These are phyloP conservation scores for Exidia glandulosa DNA, from an alignment of 768 basidiomycete species.

Conservation along the genomic window DNA sequence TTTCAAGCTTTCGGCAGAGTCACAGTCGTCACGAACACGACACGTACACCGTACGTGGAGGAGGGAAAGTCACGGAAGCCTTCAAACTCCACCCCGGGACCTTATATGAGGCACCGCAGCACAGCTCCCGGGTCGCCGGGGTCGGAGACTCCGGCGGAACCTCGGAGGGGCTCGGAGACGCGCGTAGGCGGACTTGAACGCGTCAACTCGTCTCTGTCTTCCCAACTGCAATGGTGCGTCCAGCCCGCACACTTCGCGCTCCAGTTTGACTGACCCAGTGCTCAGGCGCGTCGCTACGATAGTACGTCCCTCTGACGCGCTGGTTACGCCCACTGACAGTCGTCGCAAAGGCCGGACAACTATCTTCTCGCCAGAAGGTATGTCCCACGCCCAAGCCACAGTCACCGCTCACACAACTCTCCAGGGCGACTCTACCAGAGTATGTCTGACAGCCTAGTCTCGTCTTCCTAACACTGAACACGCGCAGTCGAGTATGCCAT, in stretches of 20 bases:
- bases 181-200: not conserved
- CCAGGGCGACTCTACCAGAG: constrained; percentile 96
- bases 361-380: constrained; percentile 98
- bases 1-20: not conserved
- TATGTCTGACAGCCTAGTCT: constrained; percentile 27
- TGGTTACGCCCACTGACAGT: constrained; percentile 10
- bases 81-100: no score
- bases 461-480: constrained; percentile 5
- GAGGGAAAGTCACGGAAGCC: not conserved
- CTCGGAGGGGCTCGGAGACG: not conserved
- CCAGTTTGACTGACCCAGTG: not conserved
- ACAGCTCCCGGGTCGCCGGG: not conserved
- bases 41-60: not conserved
- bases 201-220: not conserved
- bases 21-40: not conserved
- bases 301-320: constrained; percentile 43
- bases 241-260: not conserved
- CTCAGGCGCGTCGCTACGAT: constrained; percentile 86
- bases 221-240: not conserved
- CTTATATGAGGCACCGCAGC: not conserved
- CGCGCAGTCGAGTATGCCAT: constrained; percentile 93
- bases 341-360: constrained; percentile 75
- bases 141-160: no score
- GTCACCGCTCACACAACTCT: constrained; percentile 3
- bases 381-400: constrained; percentile 8